Evolutionary conservation across 192 early-diverging fungal species (phyloP), one percentile per base, ranked within the genome.

Genomic region (Coemansia sp.): DNA sequence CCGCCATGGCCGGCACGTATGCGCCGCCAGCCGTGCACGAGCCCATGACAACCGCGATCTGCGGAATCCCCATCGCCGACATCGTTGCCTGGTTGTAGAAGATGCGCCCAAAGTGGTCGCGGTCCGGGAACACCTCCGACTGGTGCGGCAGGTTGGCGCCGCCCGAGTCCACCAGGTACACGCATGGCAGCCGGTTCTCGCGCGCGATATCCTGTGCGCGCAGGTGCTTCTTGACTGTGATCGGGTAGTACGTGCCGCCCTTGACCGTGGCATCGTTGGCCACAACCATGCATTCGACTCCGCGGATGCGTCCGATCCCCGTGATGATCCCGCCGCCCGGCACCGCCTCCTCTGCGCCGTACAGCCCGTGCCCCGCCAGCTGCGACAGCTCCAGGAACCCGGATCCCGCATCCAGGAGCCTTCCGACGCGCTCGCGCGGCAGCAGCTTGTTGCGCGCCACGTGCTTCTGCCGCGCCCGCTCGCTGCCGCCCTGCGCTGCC

Each of bases 251-350:
- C 48, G 94, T 91, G 62, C 97, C 97, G 71, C 97, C 97, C 84
- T 98, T 98, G 61, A 98, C 97, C 1, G 97, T 98, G 4, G 94
- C 91, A 77, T 98, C 95, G 80, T 98, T 98, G 16, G 97, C 95
- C 21, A 98, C 93, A 59, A 98, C 89, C 87, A 98, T 91, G 83
- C 97, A 97, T 80, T 96, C 93, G 22, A 93, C 86, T 19, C 94
- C 95, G 80, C 86, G 88, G 26, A 98, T 89, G 12, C 94, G 86
- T 36, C 97, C 97, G 76, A 98, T 93, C 46, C 97, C 97, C n/a
- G 97, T 94, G 63, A 98, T 94, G 41, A 98, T 85, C 41, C 95
- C 90, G 45, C 79, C 90, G 69, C 94, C 96, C 37, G 36, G 36
- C 40, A 90, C 88, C 37, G 91, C 92, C 32, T 89, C 89, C 69